phyloP scores from a whole-genome alignment of 169 alveolate species.

The Prorocentrum cordatum region DNA sequence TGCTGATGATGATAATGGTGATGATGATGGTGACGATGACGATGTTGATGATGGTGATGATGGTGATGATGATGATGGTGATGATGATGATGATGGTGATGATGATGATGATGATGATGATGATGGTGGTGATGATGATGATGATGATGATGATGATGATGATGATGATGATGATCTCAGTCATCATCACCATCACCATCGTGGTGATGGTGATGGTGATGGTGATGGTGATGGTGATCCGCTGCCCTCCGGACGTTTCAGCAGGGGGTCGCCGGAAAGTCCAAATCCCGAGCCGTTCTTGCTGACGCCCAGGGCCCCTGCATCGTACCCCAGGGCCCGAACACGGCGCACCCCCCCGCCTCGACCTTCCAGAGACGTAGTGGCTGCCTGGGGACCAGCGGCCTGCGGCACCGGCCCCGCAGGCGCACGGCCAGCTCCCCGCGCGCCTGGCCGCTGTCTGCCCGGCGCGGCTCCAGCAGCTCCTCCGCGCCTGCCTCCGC shows the following conservation, averaged over 20 bases:
- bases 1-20: background rate
- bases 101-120: background rate
- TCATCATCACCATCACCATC: background rate
- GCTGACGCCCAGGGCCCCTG: no score
- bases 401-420: no score
- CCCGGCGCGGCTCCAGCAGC: no score
- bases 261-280: no score
- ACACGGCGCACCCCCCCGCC: no score
- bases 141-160: background rate
- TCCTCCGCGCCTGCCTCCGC: no score
- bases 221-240: background rate
- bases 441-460: no score
- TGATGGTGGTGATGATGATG: background rate
- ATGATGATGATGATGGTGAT: background rate
- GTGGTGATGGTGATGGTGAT: background rate
- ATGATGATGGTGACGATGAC: background rate
- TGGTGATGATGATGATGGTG: background rate
- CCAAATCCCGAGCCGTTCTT: no score
- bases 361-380: no score
- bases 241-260: background rate
- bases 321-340: no score
- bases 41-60: background rate
- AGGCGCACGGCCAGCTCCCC: no score
- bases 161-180: background rate
- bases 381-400: no score